Conservation (phyloP, 805 yeast species). For the Vanderwaltozyma tropicalis region DNA sequence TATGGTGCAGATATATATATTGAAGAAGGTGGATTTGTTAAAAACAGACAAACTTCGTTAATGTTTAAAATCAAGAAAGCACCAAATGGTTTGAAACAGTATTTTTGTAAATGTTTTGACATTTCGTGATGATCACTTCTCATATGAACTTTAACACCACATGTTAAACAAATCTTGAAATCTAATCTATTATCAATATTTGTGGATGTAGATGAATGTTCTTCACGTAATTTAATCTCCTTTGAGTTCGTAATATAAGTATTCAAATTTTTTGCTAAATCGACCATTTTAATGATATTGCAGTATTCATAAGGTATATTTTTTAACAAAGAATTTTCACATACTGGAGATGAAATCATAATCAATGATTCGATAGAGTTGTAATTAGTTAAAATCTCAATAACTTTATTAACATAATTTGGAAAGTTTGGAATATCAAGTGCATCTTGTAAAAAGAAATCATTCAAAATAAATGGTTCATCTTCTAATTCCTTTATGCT, state of each 20-base stretch:
- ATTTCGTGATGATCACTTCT: conserved; percentile 25
- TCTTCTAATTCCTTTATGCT: conserved; percentile 20
- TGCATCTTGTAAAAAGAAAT: conserved; percentile 12
- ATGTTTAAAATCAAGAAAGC: conserved; percentile 30
- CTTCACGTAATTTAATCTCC: conserved; percentile 21
- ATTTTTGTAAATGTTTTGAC: conserved; percentile 20
- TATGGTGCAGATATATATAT: conserved; percentile 52
- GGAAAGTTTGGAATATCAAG: conserved; percentile 2
- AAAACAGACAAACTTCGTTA: conserved; percentile 25
- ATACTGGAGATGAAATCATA: not conserved
- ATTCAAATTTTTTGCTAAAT: conserved; percentile 39
- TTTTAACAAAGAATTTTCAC: conserved; percentile 6
- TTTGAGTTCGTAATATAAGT: conserved; percentile 30
- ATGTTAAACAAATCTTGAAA: conserved; percentile 35
- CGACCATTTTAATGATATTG: conserved; percentile 42
- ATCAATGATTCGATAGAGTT: conserved; percentile 7
- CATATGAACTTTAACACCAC: conserved; percentile 34
- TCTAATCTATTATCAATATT: conserved; percentile 30
- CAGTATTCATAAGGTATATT: conserved; percentile 37
- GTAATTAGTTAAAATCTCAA: conserved; percentile 10
- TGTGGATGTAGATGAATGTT: conserved; percentile 20
- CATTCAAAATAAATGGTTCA: conserved; percentile 17
- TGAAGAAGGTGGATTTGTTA: conserved; percentile 26
- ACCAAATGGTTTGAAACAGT: conserved; percentile 28
- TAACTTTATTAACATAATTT: conserved; percentile 8